Base-by-base conservation (phyloP, 768 basidiomycete species). In the Pleurotus salmoneostramineus region DNA sequence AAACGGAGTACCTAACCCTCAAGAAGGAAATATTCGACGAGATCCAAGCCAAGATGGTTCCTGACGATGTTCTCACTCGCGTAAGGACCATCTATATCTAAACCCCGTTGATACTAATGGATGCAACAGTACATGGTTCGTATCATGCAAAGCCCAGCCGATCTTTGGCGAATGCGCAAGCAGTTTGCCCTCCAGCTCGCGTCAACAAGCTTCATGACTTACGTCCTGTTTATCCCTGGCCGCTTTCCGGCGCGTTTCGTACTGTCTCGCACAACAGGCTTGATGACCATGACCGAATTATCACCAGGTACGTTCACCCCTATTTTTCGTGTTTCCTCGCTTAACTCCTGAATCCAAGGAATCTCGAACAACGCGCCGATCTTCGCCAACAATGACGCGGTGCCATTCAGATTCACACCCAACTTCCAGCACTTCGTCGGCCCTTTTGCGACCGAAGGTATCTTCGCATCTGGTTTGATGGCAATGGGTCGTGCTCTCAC, bases 341-440 rank as follows among this genome's bases (percentile, higher is more conserved):
- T 40, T 8, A 40, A 40, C 51, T 27, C 49, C 40, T 31, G 14
- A 33, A 56, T 46, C 58, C 11, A 58, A 81, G 81, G 76, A 10
- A 68, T 80, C 34, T 74, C 77, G 4, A 71, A 70, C 36, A 66
- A 71, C 56, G 71, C 77, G 58, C 87, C 79, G 68, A 71, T 90
- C 44, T 90, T 93, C 66, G 81, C 83, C 11, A 89, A 91, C 14
- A 85, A 77, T 62, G 97, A 99, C 64, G 79, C 87, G 2, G 94
- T 98, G 4, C 97, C 97, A 0, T 99, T 99, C 89, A 88, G 97
- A 37, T 84, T 96, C 62, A 98, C 97, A 3, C 95, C 95, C 3
- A 98, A 97, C 71, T 84, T 99, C 77, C 97, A 99, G 72, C 81
- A 83, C 61, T 95, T 99, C 76, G 73, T 98, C 37, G 93, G 93